Evolutionary conservation across 768 basidiomycete genomes (phyloP).

Genomic region (Russula virescens): DNA sequence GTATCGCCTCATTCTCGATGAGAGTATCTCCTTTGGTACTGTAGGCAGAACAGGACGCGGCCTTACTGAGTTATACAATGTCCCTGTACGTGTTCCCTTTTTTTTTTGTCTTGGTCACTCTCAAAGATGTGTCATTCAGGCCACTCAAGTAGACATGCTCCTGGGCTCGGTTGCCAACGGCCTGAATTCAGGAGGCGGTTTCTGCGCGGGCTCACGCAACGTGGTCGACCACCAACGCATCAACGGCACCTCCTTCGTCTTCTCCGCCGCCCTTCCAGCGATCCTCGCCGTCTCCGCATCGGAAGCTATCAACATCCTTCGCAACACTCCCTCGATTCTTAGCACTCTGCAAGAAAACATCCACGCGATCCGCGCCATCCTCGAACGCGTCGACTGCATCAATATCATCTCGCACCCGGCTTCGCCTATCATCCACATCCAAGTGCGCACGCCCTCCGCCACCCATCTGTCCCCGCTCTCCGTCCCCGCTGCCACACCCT

Average conservation of each 20-base stretch:
- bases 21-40: conserved; percentile 88
- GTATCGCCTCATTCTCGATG: conserved; percentile 91
- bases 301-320: conserved; percentile 76
- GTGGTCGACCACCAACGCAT: conserved; percentile 95
- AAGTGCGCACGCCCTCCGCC: conserved; percentile 40
- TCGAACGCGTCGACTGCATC: conserved; percentile 81
- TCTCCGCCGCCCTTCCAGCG: conserved; percentile 91
- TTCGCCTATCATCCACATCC: conserved; percentile 85
- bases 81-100: conserved; percentile 55
- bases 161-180: conserved; percentile 84
- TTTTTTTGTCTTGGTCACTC: too few species aligned
- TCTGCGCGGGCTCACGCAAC: conserved; percentile 82
- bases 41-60: conserved; percentile 93
- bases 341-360: conserved; percentile 76
- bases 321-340: conserved; percentile 70
- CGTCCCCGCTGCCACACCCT: conserved; percentile 9
- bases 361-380: conserved; percentile 64
- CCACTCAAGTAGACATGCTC: conserved; percentile 83
- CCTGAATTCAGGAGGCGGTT: conserved; percentile 81
- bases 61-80: conserved; percentile 89
- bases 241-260: conserved; percentile 93
- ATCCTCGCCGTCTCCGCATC: conserved; percentile 85
- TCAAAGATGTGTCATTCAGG: neutral
- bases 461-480: conserved; percentile 27
- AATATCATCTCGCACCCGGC: conserved; percentile 79